These are phyloP conservation scores for Nannizzia gypsea DNA, from an alignment of 2,329 filamentous ascomycete species.

Conservation along the genomic window DNA sequence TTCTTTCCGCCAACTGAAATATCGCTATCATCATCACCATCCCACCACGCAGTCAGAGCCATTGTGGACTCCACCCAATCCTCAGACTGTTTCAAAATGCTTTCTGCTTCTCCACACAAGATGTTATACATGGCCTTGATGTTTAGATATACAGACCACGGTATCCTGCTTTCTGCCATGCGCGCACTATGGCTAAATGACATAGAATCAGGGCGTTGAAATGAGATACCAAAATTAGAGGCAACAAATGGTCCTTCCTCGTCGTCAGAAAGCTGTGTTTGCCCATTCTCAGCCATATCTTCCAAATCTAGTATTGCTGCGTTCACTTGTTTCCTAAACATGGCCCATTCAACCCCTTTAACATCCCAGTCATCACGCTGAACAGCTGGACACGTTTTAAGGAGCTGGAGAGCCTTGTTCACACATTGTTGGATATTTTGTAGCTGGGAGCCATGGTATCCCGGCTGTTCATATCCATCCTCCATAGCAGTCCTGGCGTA, in stretches of 20 bases:
- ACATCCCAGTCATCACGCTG: conserved; percentile 64
- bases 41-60: conserved; percentile 82
- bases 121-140: conserved; percentile 70
- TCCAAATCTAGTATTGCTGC: conserved; percentile 59
- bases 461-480: conserved; percentile 50
- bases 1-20: conserved; percentile 20
- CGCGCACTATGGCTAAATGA: conserved; percentile 55
- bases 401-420: conserved; percentile 53
- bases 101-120: conserved; percentile 60
- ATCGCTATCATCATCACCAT: conserved; percentile 56
- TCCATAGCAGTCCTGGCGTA: conserved; percentile 54
- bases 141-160: conserved; percentile 82
- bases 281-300: conserved; percentile 64
- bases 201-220: conserved; percentile 40
- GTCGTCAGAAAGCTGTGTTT: conserved; percentile 31
- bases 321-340: conserved; percentile 66
- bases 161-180: conserved; percentile 73
- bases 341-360: conserved; percentile 65
- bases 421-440: conserved; percentile 64
- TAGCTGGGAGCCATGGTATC: conserved; percentile 65
- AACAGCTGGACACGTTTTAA: conserved; percentile 61
- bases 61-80: conserved; percentile 89
- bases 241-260: conserved; percentile 36
- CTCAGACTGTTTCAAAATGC: conserved; percentile 64
- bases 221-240: conserved; percentile 31